These are phyloP conservation scores for Pseudogymnoascus sp. DNA, from an alignment of 2,329 filamentous ascomycete species.

Conservation along the genomic window DNA sequence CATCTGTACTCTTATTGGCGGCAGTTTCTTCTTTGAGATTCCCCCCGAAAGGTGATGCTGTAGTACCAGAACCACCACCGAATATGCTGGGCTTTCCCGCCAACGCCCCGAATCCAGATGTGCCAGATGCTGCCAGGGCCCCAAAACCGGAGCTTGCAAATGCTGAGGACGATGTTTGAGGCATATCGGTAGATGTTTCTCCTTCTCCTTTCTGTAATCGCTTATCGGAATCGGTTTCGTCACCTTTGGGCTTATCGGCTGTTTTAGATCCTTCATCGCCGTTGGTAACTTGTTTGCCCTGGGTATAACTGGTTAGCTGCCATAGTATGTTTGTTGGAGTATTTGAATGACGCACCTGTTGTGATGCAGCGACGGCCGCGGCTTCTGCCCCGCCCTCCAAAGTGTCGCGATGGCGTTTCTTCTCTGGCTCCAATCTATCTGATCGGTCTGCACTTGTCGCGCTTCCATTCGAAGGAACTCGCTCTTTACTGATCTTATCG, in stretches of 20 bases:
- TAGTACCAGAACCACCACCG: conserved; percentile 35
- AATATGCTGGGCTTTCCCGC: conserved; percentile 46
- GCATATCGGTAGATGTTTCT: conserved; percentile 26
- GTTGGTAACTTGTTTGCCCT: not conserved
- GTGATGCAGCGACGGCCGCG: conserved; percentile 13
- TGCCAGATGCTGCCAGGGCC: conserved; percentile 53
- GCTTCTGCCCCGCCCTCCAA: conserved; percentile 33
- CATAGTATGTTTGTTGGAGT: not conserved
- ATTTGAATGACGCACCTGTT: not conserved
- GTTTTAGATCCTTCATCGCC: not conserved
- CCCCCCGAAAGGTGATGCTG: conserved; percentile 2
- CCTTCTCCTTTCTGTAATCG: conserved; percentile 19
- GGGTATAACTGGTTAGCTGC: not conserved
- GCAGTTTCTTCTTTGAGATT: not conserved
- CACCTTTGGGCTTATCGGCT: not conserved
- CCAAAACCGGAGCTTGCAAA: conserved; percentile 66
- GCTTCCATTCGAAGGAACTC: conserved; percentile 38
- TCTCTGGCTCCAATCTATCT: conserved; percentile 53
- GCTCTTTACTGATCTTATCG: conserved; percentile 33
- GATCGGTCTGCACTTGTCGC: conserved; percentile 30
- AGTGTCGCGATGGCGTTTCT: conserved; percentile 55
- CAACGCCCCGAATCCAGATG: conserved; percentile 59
- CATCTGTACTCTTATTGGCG: conserved; percentile 23
- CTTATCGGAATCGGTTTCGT: not conserved
- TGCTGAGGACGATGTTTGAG: conserved; percentile 50